A percentile compares a stretch with the other conserved stretches of the same genome.
These are phyloP conservation scores for Chondrus crispus DNA, from an alignment of 23 red algal species.

Conservation along the genomic window DNA sequence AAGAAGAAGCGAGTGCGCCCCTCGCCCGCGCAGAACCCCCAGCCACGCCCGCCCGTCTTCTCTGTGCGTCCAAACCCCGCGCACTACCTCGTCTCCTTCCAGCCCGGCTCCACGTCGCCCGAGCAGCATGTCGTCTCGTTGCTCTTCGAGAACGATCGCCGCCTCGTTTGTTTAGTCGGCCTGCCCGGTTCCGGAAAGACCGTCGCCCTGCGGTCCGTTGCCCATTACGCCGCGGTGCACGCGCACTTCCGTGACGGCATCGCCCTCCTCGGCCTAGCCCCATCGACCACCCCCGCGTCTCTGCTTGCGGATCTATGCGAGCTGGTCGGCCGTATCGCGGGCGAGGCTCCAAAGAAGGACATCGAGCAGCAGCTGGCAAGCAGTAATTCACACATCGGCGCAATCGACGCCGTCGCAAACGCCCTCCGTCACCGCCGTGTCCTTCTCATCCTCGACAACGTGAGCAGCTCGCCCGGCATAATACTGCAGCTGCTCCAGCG, in stretches of 20 bases:
- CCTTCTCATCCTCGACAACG: conserved; percentile 43
- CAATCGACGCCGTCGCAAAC: conserved; percentile 16
- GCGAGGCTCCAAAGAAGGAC: background rate
- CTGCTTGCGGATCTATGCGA: conserved; percentile 19
- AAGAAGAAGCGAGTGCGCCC: background rate
- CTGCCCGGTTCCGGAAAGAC: conserved; percentile 58
- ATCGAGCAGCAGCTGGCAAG: conserved; percentile 12
- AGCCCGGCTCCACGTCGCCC: background rate
- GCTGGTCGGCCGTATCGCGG: conserved; percentile 1
- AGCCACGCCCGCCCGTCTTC: background rate
- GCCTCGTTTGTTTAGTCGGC: conserved; percentile 17
- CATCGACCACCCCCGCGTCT: background rate
- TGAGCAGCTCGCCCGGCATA: no score
- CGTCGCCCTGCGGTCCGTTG: conserved; percentile 37
- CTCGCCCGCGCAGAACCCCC: background rate
- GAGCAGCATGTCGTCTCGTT: conserved; percentile 15
- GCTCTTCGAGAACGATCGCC: background rate
- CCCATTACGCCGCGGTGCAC: background rate
- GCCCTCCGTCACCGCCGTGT: conserved; percentile 14
- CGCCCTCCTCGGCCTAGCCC: conserved; percentile 7
- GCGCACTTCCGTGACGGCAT: conserved; percentile 34
- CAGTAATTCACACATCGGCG: no score
- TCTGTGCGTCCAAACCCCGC: conserved; percentile 37
- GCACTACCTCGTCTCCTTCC: conserved; percentile 39
- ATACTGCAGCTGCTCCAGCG: conserved; percentile 7